These are phyloP conservation scores for Metarhizium album DNA, from an alignment of 2,329 filamentous ascomycete genomes.

Conservation along the genomic window DNA sequence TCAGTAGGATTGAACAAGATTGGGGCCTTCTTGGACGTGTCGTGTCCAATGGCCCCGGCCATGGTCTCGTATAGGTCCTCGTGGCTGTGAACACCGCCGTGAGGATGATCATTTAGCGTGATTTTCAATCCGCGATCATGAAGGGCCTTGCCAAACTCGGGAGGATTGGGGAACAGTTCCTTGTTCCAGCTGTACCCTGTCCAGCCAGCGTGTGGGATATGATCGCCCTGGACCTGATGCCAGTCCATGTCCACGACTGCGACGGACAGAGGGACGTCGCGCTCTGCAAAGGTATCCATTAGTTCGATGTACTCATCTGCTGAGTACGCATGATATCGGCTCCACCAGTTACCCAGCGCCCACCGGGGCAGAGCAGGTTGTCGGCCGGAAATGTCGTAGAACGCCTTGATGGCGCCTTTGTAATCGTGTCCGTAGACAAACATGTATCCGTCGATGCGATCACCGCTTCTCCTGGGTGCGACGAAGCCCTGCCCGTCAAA, in stretches of 20 bases:
- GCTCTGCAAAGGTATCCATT: constrained; percentile 42
- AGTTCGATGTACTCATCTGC: constrained; percentile 44
- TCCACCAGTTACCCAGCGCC: constrained; percentile 56
- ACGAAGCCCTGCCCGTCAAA: constrained; percentile 43
- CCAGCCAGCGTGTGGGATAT: constrained; percentile 32
- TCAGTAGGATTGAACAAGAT: constrained; percentile 46
- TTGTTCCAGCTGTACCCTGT: constrained; percentile 6
- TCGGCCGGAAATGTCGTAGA: constrained; percentile 43
- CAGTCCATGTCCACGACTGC: constrained; percentile 57
- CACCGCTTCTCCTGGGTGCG: constrained; percentile 31
- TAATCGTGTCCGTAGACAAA: constrained; percentile 49
- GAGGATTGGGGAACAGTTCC: constrained; percentile 44
- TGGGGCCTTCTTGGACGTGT: constrained; percentile 36
- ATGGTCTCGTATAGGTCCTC: constrained; percentile 47
- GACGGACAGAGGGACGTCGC: constrained; percentile 45
- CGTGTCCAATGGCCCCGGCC: constrained; percentile 38
- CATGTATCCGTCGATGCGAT: constrained; percentile 45
- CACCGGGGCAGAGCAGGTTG: constrained; percentile 47
- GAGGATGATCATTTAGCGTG: constrained; percentile 51
- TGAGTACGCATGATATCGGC: constrained; percentile 47
- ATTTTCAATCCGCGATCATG: constrained; percentile 41
- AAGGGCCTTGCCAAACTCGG: constrained; percentile 38
- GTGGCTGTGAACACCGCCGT: constrained; percentile 41
- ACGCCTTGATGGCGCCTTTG: constrained; percentile 38
- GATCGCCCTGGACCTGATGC: constrained; percentile 42